Evolutionary conservation across 768 basidiomycete species (phyloP).

Genomic region (Tylopilus cervinicoccineus): DNA sequence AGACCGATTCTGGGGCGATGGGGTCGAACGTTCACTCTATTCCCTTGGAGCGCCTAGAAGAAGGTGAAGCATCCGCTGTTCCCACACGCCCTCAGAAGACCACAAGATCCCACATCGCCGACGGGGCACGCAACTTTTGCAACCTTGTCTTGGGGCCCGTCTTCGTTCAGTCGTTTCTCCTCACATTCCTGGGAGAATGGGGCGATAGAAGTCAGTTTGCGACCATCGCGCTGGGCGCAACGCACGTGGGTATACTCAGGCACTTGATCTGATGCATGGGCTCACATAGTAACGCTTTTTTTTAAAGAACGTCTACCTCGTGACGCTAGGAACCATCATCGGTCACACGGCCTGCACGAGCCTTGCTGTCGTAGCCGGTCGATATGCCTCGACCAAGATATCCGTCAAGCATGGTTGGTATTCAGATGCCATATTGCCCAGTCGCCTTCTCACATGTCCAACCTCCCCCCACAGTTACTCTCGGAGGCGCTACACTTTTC

Average conservation of each 20-base stretch:
- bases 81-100: constrained; percentile 14
- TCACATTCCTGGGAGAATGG: constrained; percentile 99
- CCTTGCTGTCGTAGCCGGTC: constrained; percentile 89
- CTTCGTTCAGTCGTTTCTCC: constrained; percentile 90
- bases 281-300: constrained; percentile 6
- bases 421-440: neutral
- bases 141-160: constrained; percentile 85
- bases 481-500: constrained; percentile 80
- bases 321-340: constrained; percentile 84
- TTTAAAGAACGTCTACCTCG: constrained; percentile 82
- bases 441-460: neutral
- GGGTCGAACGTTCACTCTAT: constrained; percentile 41
- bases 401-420: constrained; percentile 85
- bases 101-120: constrained; percentile 32
- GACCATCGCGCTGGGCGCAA: constrained; percentile 92
- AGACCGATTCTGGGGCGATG: constrained; percentile 58
- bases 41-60: constrained; percentile 75
- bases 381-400: constrained; percentile 90
- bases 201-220: constrained; percentile 97
- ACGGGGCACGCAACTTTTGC: constrained; percentile 79
- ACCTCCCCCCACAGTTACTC: constrained; percentile 63
- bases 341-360: constrained; percentile 87
- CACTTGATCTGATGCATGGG: neutral
- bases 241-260: constrained; percentile 62
- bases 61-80: constrained; percentile 39